Evolutionary conservation across 495 filamentous ascomycete genomes (phyloP), one percentile per base, ranked within the genome.

Genomic region (Neurospora sublineolata): DNA sequence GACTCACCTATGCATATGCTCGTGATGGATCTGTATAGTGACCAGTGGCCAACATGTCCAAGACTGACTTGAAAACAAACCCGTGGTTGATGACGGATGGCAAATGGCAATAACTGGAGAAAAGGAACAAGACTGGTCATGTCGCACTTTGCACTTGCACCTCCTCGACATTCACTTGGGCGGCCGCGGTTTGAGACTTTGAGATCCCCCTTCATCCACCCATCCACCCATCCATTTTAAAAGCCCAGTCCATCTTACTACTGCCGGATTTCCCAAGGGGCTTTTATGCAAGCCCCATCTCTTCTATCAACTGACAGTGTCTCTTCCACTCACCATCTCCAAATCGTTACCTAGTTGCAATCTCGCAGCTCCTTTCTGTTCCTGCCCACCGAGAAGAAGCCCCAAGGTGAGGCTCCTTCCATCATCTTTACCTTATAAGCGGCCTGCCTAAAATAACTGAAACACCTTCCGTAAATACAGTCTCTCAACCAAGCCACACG

Each of bases 61-160:
- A 4, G 52, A 60, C 52, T 60, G 52, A 60, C 3, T 52, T 27
- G 20, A 14, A 58, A 1, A 60, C 23, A 60, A 16, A 60, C 52
- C 16, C 52, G 52, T 60, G 52, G 33, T 20, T 37, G 33, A 68
- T 68, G 67, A 37, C 46, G 46, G 46, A 58, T 58, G 46, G 46
- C 20, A 58, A 58, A 58, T 14, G 67, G 27, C 12, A 68, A 42
- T 20, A 42, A 18, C 38, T 12, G 67, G 30, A 72, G 23, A 72
- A 38, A 37, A 37, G 36, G 11, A 52, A 23, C 42, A 44, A 52
- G 30, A 44, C 70, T 71, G 64, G 70, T 73, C 72, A 71, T 70
- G 72, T 73, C 69, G 58, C 46, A 73, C 72, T 16, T 30, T n/a
- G 37, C 12, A 14, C 33, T 38, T 60, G 60, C 41, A 60, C 52